Evolutionary conservation across 805 yeast species (phyloP).

Genomic region (Metschnikowia dekortorum): DNA sequence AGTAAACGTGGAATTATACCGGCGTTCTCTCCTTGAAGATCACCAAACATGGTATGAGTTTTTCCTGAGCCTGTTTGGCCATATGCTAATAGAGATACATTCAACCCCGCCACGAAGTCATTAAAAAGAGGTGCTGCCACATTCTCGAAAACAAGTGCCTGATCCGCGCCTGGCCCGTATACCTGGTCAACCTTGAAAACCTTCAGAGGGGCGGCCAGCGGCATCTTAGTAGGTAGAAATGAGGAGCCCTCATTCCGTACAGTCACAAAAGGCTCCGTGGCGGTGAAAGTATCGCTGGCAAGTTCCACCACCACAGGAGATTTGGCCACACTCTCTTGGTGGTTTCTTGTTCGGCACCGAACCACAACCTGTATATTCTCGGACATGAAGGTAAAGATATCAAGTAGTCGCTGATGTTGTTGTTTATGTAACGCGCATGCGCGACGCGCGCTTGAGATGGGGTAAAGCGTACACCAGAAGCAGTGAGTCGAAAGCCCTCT

Average conservation of each 20-base stretch:
- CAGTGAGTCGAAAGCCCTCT: not conserved
- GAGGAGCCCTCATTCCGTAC: conserved; percentile 16
- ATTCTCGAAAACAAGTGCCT: conserved; percentile 56
- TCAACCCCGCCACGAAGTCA: conserved; percentile 57
- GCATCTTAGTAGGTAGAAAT: conserved; percentile 19
- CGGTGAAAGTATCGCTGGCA: conserved; percentile 28
- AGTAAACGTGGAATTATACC: conserved; percentile 59
- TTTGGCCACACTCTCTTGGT: conserved; percentile 39
- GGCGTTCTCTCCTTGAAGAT: conserved; percentile 28
- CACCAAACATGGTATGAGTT: conserved; percentile 69
- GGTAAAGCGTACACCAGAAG: not conserved
- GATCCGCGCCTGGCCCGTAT: conserved; percentile 80
- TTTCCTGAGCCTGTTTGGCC: conserved; percentile 90
- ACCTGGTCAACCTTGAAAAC: conserved; percentile 69
- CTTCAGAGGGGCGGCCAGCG: conserved; percentile 14
- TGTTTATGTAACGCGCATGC: conserved; percentile 8
- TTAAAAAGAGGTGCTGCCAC: conserved; percentile 69
- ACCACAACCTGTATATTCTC: conserved; percentile 50
- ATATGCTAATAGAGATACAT: conserved; percentile 75
- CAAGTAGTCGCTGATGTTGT: conserved; percentile 1
- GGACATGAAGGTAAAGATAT: conserved; percentile 9
- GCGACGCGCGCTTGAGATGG: conserved; percentile 4
- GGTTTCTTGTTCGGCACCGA: conserved; percentile 50
- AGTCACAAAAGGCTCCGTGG: conserved; percentile 18
- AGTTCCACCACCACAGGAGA: conserved; percentile 47